Evolutionary conservation across 305 asterid species (phyloP), one percentile per base, ranked within the genome.

Genomic region (Fraxinus platypoda): DNA sequence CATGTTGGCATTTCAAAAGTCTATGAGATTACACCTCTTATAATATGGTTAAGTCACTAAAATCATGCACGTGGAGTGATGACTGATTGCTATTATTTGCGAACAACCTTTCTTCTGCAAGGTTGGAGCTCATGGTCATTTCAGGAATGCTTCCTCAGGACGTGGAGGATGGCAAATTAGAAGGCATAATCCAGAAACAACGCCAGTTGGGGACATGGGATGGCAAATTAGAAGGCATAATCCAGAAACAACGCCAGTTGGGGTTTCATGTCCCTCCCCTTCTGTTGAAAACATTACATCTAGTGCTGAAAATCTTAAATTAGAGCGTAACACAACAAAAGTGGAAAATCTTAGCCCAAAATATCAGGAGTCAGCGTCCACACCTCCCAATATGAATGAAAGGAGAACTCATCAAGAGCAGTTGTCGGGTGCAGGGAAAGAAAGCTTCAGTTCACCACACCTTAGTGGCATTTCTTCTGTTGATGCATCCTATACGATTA

Each of bases 111-210:
- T 33, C 17, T 72, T 52, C 25, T 83, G 33, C 66, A 13, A 89
- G 95, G 90, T 46, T 62, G 90, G 64, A 75, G 86, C 75, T 78
- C 84, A 31, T 78, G 30, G 57, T 17, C 43, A 78, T 62, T 19
- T 35, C 6, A 77, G 57, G 54, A 81, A 68, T 84, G 79, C 85
- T 78, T 74, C 88, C 2, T 73, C 38, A 9, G 81, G 74, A 37
- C 46, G 59, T 26, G 80, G 33, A 81, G 90, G 28, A 79, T 78
- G 77, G 1, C 54, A 46, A 57, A 23, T 2, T 70, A 81, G 81
- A 64, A 81, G 83, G 43, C 12, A 33, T 74, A 54, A 49, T 76
- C 72, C 81, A 3, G 90, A 81, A 76, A 54, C 15, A 52, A 38
- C 83, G 28, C 41, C 85, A 0, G 71, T 71, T 30, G 86, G 79